Conservation (phyloP, 805 yeast genomes). For the Teunomyces panamensis region DNA sequence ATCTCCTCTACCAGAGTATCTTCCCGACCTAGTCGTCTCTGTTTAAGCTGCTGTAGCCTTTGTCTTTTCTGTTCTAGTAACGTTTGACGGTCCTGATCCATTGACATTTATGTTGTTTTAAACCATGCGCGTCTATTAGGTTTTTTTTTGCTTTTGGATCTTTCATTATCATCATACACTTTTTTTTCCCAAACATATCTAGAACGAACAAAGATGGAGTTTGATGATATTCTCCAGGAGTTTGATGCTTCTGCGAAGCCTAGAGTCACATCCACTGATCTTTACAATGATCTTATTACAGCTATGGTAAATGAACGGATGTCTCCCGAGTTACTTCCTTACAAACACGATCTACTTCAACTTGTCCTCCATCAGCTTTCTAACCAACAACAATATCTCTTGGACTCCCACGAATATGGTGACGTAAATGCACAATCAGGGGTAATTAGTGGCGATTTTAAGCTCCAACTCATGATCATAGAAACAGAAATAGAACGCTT, state of each 20-base stretch:
- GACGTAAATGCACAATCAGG: constrained; percentile 45
- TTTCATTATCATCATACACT: not conserved
- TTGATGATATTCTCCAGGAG: constrained; percentile 69
- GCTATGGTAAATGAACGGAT: constrained; percentile 84
- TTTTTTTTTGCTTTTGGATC: not conserved
- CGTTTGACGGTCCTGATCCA: constrained; percentile 31
- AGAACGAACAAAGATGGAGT: constrained; percentile 39
- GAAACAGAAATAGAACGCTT: constrained; percentile 91
- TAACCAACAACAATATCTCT: constrained; percentile 68
- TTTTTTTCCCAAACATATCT: too few relatives aligned
- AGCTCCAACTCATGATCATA: constrained; percentile 75
- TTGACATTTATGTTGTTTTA: constrained; percentile 4
- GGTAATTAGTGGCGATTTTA: constrained; percentile 32
- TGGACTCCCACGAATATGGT: constrained; percentile 74
- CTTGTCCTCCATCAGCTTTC: constrained; percentile 58
- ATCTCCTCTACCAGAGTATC: constrained; percentile 12
- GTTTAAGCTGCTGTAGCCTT: constrained; percentile 27
- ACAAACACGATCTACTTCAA: constrained; percentile 58
- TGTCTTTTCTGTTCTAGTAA: constrained; percentile 40
- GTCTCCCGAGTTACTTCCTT: constrained; percentile 84
- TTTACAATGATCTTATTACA: constrained; percentile 41
- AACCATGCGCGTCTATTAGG: not conserved
- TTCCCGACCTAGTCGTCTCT: constrained; percentile 17
- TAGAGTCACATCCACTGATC: not conserved
- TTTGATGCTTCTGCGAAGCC: constrained; percentile 40